Evolutionary conservation across 2,329 filamentous ascomycete species (phyloP).

Genomic region (Penicillium fuscoglaucum): DNA sequence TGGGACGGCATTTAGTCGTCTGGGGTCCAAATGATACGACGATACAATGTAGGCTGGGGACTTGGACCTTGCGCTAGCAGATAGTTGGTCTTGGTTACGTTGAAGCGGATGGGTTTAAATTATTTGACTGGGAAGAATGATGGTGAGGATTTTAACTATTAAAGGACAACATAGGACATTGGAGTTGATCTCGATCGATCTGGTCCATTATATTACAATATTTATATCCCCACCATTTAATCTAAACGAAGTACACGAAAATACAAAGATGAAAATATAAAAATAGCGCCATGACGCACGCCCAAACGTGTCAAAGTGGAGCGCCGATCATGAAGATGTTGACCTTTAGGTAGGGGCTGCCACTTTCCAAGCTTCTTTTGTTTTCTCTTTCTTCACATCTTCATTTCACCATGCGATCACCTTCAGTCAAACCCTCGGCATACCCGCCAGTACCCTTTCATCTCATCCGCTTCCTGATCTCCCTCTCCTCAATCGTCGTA

Average conservation of each 20-base stretch:
- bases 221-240: background rate
- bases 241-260: background rate
- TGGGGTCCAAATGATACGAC: slow-evolving; percentile 18
- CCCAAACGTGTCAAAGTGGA: slow-evolving; percentile 74
- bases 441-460: slow-evolving; percentile 46
- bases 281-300: slow-evolving; percentile 54
- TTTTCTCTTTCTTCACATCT: slow-evolving; percentile 3
- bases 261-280: slow-evolving; percentile 7
- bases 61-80: slow-evolving; percentile 39
- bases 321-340: slow-evolving; percentile 17
- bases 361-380: background rate
- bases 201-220: no score
- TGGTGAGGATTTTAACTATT: slow-evolving; percentile 6
- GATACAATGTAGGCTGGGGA: slow-evolving; percentile 53
- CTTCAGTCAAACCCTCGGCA: slow-evolving; percentile 39
- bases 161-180: background rate
- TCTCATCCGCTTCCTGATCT: slow-evolving; percentile 37
- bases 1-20: slow-evolving; percentile 33
- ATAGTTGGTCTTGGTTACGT: slow-evolving; percentile 53
- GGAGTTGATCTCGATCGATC: no score
- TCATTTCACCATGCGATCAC: slow-evolving; percentile 30
- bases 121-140: slow-evolving; percentile 55
- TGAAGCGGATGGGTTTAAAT: slow-evolving; percentile 52
- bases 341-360: background rate
- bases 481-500: slow-evolving; percentile 57